A percentile compares a stretch with the other conserved stretches of the same genome.
These are phyloP conservation scores for Kwoniella shivajii DNA, from an alignment of 1,284 basidiomycete species.

Conservation along the genomic window DNA sequence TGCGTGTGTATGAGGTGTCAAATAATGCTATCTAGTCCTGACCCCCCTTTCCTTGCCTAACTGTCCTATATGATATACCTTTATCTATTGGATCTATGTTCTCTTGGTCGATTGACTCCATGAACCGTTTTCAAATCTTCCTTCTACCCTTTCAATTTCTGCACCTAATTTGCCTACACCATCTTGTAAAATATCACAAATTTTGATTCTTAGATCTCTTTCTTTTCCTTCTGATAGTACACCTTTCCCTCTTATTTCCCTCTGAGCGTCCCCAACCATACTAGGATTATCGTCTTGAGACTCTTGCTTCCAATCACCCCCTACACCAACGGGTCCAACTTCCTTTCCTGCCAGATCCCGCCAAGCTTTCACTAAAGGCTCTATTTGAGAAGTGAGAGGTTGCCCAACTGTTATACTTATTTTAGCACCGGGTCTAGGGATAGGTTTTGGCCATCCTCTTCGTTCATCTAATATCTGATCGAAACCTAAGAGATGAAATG, in stretches of 20 bases:
- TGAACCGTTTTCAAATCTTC: slow-evolving; percentile 42
- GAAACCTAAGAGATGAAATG: slow-evolving; percentile 64
- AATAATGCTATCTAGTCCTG: too few species aligned
- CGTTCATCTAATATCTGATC: slow-evolving; percentile 87
- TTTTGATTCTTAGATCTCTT: slow-evolving; percentile 34
- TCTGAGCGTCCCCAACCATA: slow-evolving; percentile 23
- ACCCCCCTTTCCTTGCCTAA: not conserved
- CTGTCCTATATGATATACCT: not conserved
- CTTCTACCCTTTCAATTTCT: slow-evolving; percentile 48
- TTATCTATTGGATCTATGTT: not conserved
- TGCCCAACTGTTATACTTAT: slow-evolving; percentile 50
- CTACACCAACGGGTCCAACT: slow-evolving; percentile 30
- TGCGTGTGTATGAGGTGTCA: too few species aligned
- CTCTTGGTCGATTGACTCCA: slow-evolving; percentile 42
- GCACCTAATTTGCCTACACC: slow-evolving; percentile 42
- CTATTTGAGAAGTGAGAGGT: slow-evolving; percentile 42
- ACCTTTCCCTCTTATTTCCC: slow-evolving; percentile 28
- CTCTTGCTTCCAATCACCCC: slow-evolving; percentile 32
- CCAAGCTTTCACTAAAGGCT: slow-evolving; percentile 47
- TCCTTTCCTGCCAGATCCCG: slow-evolving; percentile 24
- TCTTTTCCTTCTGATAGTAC: slow-evolving; percentile 32
- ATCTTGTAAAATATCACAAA: slow-evolving; percentile 39
- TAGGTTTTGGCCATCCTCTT: slow-evolving; percentile 55
- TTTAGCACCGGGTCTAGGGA: slow-evolving; percentile 46
- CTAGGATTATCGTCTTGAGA: slow-evolving; percentile 9